Conservation (phyloP, 768 basidiomycete genomes). For the Dentipellis sp. region DNA sequence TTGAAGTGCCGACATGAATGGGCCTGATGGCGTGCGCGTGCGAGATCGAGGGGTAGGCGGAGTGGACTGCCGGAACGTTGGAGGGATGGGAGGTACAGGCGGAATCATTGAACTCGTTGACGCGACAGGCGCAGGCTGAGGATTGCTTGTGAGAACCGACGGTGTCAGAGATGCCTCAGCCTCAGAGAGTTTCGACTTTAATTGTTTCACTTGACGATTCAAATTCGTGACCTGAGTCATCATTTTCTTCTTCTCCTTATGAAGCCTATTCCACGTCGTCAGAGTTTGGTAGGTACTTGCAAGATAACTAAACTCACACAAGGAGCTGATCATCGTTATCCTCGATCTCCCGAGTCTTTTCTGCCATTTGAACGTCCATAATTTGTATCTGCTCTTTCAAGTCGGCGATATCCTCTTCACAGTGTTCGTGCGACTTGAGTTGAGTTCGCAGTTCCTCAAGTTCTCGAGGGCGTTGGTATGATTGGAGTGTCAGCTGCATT, state of each 20-base stretch:
- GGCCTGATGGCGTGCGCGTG: slow-evolving; percentile 29
- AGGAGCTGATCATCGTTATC: slow-evolving; percentile 77
- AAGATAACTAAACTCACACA: slow-evolving; percentile 41
- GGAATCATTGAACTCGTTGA: slow-evolving; percentile 8
- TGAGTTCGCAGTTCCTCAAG: slow-evolving; percentile 50
- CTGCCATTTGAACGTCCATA: slow-evolving; percentile 63
- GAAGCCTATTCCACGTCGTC: slow-evolving; percentile 35
- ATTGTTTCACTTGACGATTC: slow-evolving; percentile 60
- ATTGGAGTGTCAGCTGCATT: slow-evolving; percentile 54
- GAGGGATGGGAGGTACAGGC: slow-evolving; percentile 2
- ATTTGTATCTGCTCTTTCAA: slow-evolving; percentile 64
- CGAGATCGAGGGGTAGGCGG: slow-evolving; percentile 4
- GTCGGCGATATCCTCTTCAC: slow-evolving; percentile 43
- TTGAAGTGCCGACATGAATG: slow-evolving; percentile 30
- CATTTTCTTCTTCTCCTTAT: slow-evolving; percentile 78
- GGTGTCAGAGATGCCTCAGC: slow-evolving; percentile 33
- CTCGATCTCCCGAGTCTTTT: slow-evolving; percentile 72
- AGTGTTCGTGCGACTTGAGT: slow-evolving; percentile 34
- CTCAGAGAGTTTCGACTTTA: slow-evolving; percentile 58
- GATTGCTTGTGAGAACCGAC: slow-evolving; percentile 8
- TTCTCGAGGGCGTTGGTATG: slow-evolving; percentile 59
- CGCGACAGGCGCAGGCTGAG: slow-evolving; percentile 3
- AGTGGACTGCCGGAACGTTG: slow-evolving; percentile 5
- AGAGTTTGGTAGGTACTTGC: too few relatives aligned
- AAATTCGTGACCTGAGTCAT: slow-evolving; percentile 59